Percentiles rank a stretch among this genome's conserved stretches.
phyloP scores from a whole-genome alignment of 2,329 filamentous ascomycete species.

The Xylariaceae sp. region DNA sequence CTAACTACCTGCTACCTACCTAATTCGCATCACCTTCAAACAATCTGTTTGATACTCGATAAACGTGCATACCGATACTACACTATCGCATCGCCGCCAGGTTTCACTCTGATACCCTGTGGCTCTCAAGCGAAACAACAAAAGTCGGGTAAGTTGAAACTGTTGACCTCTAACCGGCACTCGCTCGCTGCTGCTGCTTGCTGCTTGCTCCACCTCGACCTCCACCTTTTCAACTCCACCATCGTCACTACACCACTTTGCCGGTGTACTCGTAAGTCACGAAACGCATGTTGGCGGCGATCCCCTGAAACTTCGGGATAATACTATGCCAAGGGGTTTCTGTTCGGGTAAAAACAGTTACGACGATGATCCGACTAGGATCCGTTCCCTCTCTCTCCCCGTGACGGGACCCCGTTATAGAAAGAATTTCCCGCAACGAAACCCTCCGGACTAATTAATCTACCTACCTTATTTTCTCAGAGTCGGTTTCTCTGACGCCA shows the following conservation, averaged over 20 bases:
- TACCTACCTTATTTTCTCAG: too few relatives aligned
- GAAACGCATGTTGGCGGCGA: constrained; percentile 10
- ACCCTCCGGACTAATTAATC: too few relatives aligned
- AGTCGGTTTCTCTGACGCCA: too few relatives aligned
- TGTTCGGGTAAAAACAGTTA: too few relatives aligned
- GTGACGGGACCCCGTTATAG: too few relatives aligned
- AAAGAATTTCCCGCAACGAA: too few relatives aligned
- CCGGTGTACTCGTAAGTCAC: constrained; percentile 1
- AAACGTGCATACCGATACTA: background rate
- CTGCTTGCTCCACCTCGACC: constrained; percentile 7
- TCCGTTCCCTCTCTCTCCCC: background rate
- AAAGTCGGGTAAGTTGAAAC: background rate
- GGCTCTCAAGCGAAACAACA: background rate
- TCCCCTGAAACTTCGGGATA: constrained; percentile 13
- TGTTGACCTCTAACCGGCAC: background rate
- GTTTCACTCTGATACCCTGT: background rate
- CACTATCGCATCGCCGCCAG: background rate
- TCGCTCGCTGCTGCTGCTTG: background rate
- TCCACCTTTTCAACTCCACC: constrained; percentile 6
- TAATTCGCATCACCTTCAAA: background rate
- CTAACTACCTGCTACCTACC: background rate
- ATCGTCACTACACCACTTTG: constrained; percentile 13
- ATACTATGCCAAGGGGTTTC: too few relatives aligned
- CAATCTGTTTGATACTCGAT: background rate
- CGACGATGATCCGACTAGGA: background rate